A percentile compares a stretch with the other conserved stretches of the same genome.
These are phyloP conservation scores for Papiliotrema terrestris DNA, from an alignment of 1,284 basidiomycete genomes.

Conservation along the genomic window DNA sequence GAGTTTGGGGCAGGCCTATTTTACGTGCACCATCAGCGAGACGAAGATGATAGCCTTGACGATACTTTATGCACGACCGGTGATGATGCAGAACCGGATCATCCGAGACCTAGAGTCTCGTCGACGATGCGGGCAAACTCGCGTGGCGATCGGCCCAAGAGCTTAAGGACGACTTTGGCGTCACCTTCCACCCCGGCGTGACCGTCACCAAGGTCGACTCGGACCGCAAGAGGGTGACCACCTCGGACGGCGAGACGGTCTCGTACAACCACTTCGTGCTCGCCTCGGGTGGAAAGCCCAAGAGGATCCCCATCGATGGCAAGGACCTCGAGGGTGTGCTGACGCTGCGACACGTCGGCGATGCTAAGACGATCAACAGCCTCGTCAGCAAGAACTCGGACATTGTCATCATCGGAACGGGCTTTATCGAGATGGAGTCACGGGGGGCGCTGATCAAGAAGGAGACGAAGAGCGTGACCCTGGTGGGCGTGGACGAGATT, in stretches of 20 bases:
- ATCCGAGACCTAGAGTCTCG: constrained; percentile 82
- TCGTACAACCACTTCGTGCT: constrained; percentile 71
- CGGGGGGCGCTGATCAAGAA: constrained; percentile 71
- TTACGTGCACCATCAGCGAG: too few relatives aligned
- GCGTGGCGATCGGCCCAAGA: constrained; percentile 69
- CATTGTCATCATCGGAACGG: constrained; percentile 80
- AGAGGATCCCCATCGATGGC: constrained; percentile 69
- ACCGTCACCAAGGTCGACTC: constrained; percentile 67
- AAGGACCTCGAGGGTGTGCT: constrained; percentile 72
- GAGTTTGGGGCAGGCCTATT: too few relatives aligned
- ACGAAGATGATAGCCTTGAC: too few relatives aligned
- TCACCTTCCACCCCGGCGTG: constrained; percentile 67
- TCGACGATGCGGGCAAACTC: constrained; percentile 71
- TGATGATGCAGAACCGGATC: too few relatives aligned
- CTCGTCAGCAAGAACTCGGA: constrained; percentile 61
- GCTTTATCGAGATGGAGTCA: constrained; percentile 92
- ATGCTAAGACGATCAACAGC: constrained; percentile 71
- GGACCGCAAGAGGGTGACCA: constrained; percentile 58
- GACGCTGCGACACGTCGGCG: constrained; percentile 67
- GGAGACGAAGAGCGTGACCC: constrained; percentile 61
- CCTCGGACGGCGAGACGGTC: constrained; percentile 59
- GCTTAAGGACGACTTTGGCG: constrained; percentile 75
- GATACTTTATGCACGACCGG: too few relatives aligned
- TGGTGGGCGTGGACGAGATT: constrained; percentile 79
- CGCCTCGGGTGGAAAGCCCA: constrained; percentile 64